These are phyloP conservation scores for Pyronema omphalodes DNA, from an alignment of 495 filamentous ascomycete genomes.

Conservation along the genomic window DNA sequence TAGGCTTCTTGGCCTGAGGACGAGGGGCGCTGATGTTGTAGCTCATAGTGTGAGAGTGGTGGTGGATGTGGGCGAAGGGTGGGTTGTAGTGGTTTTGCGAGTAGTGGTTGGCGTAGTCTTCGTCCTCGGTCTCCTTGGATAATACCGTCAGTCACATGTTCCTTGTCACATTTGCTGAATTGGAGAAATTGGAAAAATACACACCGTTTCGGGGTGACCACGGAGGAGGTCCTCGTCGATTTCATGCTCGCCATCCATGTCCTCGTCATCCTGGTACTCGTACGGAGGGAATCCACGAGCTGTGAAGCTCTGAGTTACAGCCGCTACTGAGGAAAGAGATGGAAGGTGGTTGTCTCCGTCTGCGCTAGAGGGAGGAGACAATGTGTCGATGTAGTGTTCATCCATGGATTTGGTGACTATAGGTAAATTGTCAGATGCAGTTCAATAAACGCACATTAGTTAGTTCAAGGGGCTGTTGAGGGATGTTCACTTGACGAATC, in stretches of 20 bases:
- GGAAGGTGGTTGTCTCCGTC: constrained; percentile 20
- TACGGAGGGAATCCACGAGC: constrained; percentile 1
- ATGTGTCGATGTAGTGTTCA: constrained; percentile 19
- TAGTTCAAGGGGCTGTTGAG: neutral
- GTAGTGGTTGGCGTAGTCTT: constrained; percentile 9
- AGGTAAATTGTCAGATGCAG: neutral
- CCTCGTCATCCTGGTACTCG: constrained; percentile 16
- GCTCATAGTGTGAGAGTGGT: neutral
- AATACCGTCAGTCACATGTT: neutral
- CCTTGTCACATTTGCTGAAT: neutral
- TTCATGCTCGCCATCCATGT: constrained; percentile 16
- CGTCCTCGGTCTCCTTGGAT: constrained; percentile 19
- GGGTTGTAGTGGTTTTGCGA: neutral
- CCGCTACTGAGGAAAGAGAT: constrained; percentile 16
- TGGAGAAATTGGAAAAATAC: neutral
- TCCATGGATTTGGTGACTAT: constrained; percentile 7
- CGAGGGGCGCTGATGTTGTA: neutral
- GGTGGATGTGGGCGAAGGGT: constrained; percentile 1
- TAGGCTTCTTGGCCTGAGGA: neutral
- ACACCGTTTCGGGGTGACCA: constrained; percentile 7
- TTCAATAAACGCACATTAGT: neutral
- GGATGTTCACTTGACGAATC: neutral
- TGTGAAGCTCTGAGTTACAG: neutral
- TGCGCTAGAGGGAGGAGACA: constrained; percentile 23
- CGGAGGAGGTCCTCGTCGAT: constrained; percentile 16